Evolutionary conservation across 2,329 filamentous ascomycete genomes (phyloP), one percentile per base, ranked within the genome.

Genomic region (Xylariomycetidae sp.): DNA sequence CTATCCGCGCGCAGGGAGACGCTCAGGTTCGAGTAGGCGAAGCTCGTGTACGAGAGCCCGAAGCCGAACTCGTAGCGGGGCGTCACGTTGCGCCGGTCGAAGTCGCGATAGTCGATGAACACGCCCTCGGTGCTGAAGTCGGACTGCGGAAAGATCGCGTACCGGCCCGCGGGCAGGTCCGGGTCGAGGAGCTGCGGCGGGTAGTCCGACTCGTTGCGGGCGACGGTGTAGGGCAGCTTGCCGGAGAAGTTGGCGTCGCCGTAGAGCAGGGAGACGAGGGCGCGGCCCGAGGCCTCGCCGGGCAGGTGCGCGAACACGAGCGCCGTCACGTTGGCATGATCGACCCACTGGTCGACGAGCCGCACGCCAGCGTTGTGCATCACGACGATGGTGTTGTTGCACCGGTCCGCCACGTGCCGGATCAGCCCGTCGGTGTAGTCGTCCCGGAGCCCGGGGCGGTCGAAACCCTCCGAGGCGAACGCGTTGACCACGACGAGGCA

Each of bases 391-490:
- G 80, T 82, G 40, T 77, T 81, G 41, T 63, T 66, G 55, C 78
- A 84, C 15, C 65, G 62, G 6, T 63, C 57, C 0, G 80, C 79
- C 1, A 84, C 76, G 28, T 72, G 67, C 1, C 58, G 58, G 27
- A 83, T 67, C 0, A 83, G 58, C 0, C 55, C 58, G 41, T 84
- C 78, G 2, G 74, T 79, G 33, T 76, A 77, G 38, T 82, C 80
- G 51, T 90, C 85, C 18, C 70, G 69, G 25, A 86, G 63, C 6
- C 67, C 69, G 0, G 74, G 64, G 29, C 77, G 69, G 38, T 86
- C 71, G 42, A 72, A 82, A 2, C 82, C 84, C 58, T 94, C 88
- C 2, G 82, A 79, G 1, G 82, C 77, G 57, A 82, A 85, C 6
- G 69, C 73, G 49, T 84, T 84, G 45, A 77, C 72, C 44, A 83